A percentile compares a stretch with the other conserved stretches of the same genome.
These are phyloP conservation scores for Strobilomyces echinocephalus DNA, from an alignment of 768 basidiomycete species.

Conservation along the genomic window DNA sequence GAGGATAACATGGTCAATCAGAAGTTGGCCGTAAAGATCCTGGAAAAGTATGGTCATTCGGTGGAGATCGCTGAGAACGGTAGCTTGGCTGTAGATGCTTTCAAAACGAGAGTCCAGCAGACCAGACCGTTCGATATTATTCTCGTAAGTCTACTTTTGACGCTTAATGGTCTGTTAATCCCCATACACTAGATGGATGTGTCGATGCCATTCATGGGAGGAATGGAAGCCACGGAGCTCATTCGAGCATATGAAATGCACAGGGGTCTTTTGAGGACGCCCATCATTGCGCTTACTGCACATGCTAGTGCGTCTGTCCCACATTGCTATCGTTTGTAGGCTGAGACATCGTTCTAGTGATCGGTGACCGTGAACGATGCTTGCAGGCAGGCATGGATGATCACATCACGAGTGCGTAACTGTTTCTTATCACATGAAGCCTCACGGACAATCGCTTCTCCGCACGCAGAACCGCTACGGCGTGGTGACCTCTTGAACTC, in stretches of 20 bases:
- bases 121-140: slow-evolving; percentile 86
- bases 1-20: slow-evolving; percentile 97
- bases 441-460: neutral
- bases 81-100: slow-evolving; percentile 86
- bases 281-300: slow-evolving; percentile 95
- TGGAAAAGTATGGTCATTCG: slow-evolving; percentile 92
- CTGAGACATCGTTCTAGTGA: slow-evolving; percentile 51
- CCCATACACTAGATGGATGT: slow-evolving; percentile 79
- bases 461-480: slow-evolving; percentile 63
- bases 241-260: slow-evolving; percentile 82
- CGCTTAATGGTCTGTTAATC: slow-evolving; percentile 1
- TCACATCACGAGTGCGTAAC: slow-evolving; percentile 69
- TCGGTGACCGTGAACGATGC: slow-evolving; percentile 77
- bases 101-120: slow-evolving; percentile 70
- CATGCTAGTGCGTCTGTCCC: slow-evolving; percentile 75
- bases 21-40: slow-evolving; percentile 92
- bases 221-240: slow-evolving; percentile 93
- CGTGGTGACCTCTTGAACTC: slow-evolving; percentile 76
- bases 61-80: slow-evolving; percentile 99
- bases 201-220: slow-evolving; percentile 98
- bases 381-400: slow-evolving; percentile 79
- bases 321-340: neutral
- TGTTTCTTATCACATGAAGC: neutral
- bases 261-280: slow-evolving; percentile 64
- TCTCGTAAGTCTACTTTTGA: slow-evolving; percentile 50